Evolutionary conservation across 768 basidiomycete genomes (phyloP).

Genomic region (Boletus rubroflammeus): DNA sequence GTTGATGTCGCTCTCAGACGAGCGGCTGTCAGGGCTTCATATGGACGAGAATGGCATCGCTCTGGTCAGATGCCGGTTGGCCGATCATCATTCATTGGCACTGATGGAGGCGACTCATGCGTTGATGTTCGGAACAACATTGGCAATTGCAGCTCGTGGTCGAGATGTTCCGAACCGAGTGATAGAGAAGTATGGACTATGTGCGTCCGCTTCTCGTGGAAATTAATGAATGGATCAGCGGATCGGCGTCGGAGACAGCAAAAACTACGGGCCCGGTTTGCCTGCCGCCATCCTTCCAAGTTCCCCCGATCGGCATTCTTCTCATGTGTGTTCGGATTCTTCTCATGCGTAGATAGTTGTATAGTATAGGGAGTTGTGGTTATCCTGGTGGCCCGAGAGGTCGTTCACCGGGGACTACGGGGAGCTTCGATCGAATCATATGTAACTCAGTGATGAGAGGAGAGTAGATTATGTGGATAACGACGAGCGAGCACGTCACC

Average conservation of each 20-base stretch:
- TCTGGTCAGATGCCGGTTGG: not conserved
- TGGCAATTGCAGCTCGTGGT: not conserved
- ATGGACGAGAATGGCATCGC: not conserved
- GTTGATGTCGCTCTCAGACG: not conserved
- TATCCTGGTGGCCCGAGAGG: not conserved
- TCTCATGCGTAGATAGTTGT: not conserved
- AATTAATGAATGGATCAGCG: not conserved
- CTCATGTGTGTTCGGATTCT: not conserved
- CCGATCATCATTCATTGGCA: not conserved
- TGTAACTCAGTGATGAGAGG: not conserved
- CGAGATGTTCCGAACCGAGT: not conserved
- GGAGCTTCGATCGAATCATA: not conserved
- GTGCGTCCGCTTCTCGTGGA: not conserved
- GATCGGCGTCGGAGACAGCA: no score
- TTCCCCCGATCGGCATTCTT: not conserved
- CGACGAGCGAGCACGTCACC: not conserved
- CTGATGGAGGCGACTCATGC: no score
- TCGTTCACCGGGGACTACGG: not conserved
- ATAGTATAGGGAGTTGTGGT: no score
- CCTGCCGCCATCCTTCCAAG: not conserved
- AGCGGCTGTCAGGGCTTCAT: not conserved
- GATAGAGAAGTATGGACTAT: not conserved
- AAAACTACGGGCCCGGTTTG: not conserved
- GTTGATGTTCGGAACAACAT: not conserved
- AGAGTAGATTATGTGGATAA: constrained; percentile 4